Base-by-base conservation (phyloP, 805 yeast species). In the Ogataea nakhonphanomensis region DNA sequence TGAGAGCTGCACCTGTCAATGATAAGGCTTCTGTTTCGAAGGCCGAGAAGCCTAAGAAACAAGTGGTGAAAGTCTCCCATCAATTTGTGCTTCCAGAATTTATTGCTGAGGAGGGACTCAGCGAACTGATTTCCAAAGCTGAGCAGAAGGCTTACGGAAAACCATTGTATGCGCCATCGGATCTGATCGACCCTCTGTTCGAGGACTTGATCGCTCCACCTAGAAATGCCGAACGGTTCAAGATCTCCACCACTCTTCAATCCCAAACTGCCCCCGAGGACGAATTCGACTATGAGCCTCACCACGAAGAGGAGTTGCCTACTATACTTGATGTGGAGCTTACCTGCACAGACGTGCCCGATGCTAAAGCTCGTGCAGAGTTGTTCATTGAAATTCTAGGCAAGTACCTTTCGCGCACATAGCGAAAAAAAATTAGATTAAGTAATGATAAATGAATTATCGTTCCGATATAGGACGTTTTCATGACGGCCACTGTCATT, bases 161-260 rank as follows among this genome's bases (percentile, higher is more conserved):
- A 37, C 35, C 64, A 62, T 22, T 65, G 58, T 49, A 56, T 43
- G 55, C 30, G 30, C 59, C 48, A 30, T 72, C 79, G 6, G 79
- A 74, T 30, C 68, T 70, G 47, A 70, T 70, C 43, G 88, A 81
- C 51, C 74, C 81, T 5, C 46, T 73, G 5, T 80, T 82, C 49
- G 90, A 82, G 51, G 76, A 69, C 11, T 54, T 82, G 40, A 51
- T 79, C 39, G 71, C 78, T 0, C 74, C 77, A 20, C 50, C 70
- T 23, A 50, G 60, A 41, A 64, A 57, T 36, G 50, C 65, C 2
- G 71, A 64, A 36, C 71, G 81, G 54, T 78, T 76, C 58, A 41
- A 31, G 8, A 45, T 54, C 12, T 59, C 68, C 34, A 51, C 50
- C n/a, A 51, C 65, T 15, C 62, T 62, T 17, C 44, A 50, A 29